Conservation (phyloP, 2,329 filamentous ascomycete species). For the Pseudopithomyces maydicus region DNA sequence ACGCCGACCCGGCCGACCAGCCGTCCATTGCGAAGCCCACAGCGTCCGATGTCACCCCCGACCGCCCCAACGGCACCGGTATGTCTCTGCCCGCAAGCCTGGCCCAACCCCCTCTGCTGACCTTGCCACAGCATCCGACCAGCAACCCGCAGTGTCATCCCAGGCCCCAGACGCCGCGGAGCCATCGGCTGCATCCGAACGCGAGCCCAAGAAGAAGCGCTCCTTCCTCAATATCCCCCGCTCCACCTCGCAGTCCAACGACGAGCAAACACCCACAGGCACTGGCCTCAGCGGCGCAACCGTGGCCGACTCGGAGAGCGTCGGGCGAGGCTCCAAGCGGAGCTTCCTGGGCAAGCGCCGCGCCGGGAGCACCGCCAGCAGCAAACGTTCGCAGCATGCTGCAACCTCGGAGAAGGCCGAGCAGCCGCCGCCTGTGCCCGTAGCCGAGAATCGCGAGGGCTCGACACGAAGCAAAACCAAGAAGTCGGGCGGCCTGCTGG, state of each 20-base stretch:
- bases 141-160: slow-evolving; percentile 24
- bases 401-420: slow-evolving; percentile 48
- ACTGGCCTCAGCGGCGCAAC: slow-evolving; percentile 52
- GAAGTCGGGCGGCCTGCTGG: slow-evolving; percentile 49
- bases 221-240: slow-evolving; percentile 44
- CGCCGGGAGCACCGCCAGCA: slow-evolving; percentile 53
- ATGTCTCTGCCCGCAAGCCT: slow-evolving; percentile 20
- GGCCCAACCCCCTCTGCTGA: slow-evolving; percentile 17
- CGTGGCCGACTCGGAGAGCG: slow-evolving; percentile 52
- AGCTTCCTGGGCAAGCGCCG: slow-evolving; percentile 53
- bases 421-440: slow-evolving; percentile 36
- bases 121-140: slow-evolving; percentile 16
- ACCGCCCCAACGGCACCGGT: slow-evolving; percentile 42
- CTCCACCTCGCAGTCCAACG: slow-evolving; percentile 34
- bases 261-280: slow-evolving; percentile 40
- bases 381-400: slow-evolving; percentile 50
- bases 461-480: slow-evolving; percentile 47
- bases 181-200: slow-evolving; percentile 17
- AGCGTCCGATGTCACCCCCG: slow-evolving; percentile 22
- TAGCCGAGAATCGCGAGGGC: slow-evolving; percentile 35
- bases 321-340: slow-evolving; percentile 51
- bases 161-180: slow-evolving; percentile 22
- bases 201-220: slow-evolving; percentile 42
- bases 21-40: slow-evolving; percentile 36
- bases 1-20: slow-evolving; percentile 30